Evolutionary conservation across 352 stramenopile species (phyloP).

Genomic region (Globisporangium carolinianum): DNA sequence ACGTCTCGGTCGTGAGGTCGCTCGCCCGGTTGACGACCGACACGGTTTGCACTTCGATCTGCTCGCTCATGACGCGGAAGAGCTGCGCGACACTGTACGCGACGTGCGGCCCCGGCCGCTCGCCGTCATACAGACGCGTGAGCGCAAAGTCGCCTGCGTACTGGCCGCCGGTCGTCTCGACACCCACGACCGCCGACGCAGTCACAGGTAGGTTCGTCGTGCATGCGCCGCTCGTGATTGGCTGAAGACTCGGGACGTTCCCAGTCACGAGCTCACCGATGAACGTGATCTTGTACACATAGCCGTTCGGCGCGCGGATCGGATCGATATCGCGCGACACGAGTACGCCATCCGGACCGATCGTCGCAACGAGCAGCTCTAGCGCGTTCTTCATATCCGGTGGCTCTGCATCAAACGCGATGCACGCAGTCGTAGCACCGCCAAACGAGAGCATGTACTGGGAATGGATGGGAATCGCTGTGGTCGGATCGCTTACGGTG

Average conservation of each 20-base stretch:
- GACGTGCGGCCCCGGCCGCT: slow-evolving; percentile 31
- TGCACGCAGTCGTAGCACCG: slow-evolving; percentile 25
- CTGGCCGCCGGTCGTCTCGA: slow-evolving; percentile 19
- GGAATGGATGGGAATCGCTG: slow-evolving; percentile 10
- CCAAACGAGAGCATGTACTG: slow-evolving; percentile 52
- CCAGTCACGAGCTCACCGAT: slow-evolving; percentile 47
- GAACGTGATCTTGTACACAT: slow-evolving; percentile 65
- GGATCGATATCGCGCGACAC: slow-evolving; percentile 41
- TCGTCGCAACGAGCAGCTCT: slow-evolving; percentile 22
- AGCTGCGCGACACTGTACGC: slow-evolving; percentile 56
- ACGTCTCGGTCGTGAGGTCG: slow-evolving; percentile 29
- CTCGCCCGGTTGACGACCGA: slow-evolving; percentile 35
- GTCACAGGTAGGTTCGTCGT: slow-evolving; percentile 20
- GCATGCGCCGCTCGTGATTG: slow-evolving; percentile 4
- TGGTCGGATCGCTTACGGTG: slow-evolving; percentile 23
- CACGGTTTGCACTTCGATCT: slow-evolving; percentile 65
- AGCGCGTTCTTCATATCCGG: slow-evolving; percentile 23
- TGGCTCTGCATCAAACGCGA: slow-evolving; percentile 24
- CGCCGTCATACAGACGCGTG: slow-evolving; percentile 44
- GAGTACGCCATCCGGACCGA: slow-evolving; percentile 30
- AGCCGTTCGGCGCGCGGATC: slow-evolving; percentile 37
- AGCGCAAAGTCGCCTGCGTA: slow-evolving; percentile 32
- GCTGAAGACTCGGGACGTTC: slow-evolving; percentile 28
- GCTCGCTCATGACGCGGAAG: slow-evolving; percentile 65
- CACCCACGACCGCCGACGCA: slow-evolving; percentile 19